phyloP scores from a whole-genome alignment of 345 rosid species.

The Sonneratia caseolaris region DNA sequence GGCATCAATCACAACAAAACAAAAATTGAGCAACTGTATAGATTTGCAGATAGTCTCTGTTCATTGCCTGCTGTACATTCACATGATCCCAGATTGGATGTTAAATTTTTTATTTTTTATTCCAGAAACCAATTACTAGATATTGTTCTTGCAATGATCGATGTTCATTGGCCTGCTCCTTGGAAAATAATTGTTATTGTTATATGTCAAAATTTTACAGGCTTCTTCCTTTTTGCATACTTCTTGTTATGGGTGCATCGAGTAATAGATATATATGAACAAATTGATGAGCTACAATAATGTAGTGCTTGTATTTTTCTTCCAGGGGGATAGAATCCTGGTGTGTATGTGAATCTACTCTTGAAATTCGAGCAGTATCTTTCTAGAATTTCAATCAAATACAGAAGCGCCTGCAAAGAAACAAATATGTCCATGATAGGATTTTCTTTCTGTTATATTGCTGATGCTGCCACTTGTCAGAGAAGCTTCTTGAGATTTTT shows the following conservation, averaged over 20 bases:
- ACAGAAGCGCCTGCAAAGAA: background rate
- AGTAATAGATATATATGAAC: background rate
- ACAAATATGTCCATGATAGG: background rate
- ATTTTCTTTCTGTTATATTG: background rate
- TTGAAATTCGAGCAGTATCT: background rate
- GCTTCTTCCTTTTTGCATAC: background rate
- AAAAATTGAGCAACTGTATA: background rate
- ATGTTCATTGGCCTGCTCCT: background rate
- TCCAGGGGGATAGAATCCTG: background rate
- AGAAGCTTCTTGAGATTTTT: background rate
- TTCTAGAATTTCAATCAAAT: background rate
- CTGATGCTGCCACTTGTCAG: background rate
- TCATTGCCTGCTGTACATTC: background rate
- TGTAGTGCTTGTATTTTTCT: background rate
- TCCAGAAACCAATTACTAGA: background rate
- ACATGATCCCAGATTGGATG: background rate
- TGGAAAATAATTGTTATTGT: too few relatives aligned
- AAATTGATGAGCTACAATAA: background rate
- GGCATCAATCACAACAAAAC: background rate
- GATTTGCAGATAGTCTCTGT: background rate
- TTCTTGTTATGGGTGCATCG: background rate
- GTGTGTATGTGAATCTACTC: background rate
- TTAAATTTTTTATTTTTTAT: too few relatives aligned
- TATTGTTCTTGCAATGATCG: background rate
- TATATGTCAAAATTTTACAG: background rate